Base-by-base conservation (phyloP, 441 rosid genomes). In the Gossypium laxum region DNA sequence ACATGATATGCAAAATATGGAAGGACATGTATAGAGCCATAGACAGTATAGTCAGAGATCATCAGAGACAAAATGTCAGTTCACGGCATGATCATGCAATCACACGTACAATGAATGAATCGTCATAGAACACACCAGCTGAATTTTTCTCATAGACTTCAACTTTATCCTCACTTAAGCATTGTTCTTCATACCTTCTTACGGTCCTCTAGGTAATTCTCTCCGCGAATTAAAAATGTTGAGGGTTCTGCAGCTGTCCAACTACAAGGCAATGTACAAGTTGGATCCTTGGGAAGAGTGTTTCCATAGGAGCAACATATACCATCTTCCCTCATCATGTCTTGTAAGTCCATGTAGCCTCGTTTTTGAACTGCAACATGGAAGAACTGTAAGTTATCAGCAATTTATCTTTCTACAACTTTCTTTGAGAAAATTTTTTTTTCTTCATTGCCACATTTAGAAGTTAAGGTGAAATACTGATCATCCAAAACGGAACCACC, bases 261-360 rank as follows among this genome's bases (percentile, higher is more conserved):
- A 78, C 91, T 93, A 79, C 89, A 89, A 75, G 87, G 87, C 82
- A 78, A 72, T 41, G 69, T 75, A 79, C 84, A 88, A 38, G 83
- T 84, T 15, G 86, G 85, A 81, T 93, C 98, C 72, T 82, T 82
- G 56, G 87, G 91, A 74, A 93, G 97, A 48, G 97, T 93, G 70
- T 84, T 79, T 78, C 97, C 97, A 76, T 89, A 91, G 78, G 84
- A 81, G 83, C 90, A 91, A 59, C 84, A 81, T 18, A 52, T 30
- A 67, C 75, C 80, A 71, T 89, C 97, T 74, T 87, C 97, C 81
- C 82, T 85, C 24, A 58, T 65, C 80, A 76, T 84, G 74, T 90
- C 97, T 64, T 93, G 93, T 67, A 93, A 82, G 83, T 93, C 98
- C 74, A 89, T 81, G 76, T 91, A 93, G 74, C 97, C 97, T 82